phyloP scores from a whole-genome alignment of 176 grass and related monocot genomes.

The Miscanthus lutarioriparius region DNA sequence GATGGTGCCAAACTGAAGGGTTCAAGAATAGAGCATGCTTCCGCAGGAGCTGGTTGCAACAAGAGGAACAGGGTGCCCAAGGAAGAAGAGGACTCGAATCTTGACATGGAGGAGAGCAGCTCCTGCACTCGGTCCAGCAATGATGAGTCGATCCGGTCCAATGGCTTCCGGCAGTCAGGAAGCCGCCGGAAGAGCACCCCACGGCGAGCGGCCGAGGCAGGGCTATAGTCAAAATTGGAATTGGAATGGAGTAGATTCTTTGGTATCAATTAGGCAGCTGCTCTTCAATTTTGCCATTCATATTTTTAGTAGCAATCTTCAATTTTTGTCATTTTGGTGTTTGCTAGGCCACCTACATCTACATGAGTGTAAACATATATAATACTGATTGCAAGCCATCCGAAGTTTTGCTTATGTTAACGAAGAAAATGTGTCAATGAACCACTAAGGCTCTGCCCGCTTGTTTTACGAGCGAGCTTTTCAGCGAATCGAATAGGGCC shows the following conservation, averaged over 20 bases:
- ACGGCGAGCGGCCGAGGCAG: slow-evolving; percentile 59
- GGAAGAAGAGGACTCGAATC: slow-evolving; percentile 40
- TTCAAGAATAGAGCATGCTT: slow-evolving; percentile 38
- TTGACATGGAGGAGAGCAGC: slow-evolving; percentile 50
- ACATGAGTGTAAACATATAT: slow-evolving; percentile 43
- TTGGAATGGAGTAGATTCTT: slow-evolving; percentile 13
- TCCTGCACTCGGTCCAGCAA: slow-evolving; percentile 48
- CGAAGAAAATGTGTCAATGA: background rate
- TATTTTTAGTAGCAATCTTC: background rate
- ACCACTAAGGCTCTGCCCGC: too few relatives aligned
- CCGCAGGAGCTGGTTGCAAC: slow-evolving; percentile 34
- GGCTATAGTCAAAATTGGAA: slow-evolving; percentile 37
- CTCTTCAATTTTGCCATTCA: slow-evolving; percentile 51
- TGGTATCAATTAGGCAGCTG: slow-evolving; percentile 31
- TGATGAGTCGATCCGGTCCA: slow-evolving; percentile 49
- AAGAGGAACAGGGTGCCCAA: slow-evolving; percentile 65
- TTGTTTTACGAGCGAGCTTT: too few relatives aligned
- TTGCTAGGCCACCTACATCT: slow-evolving; percentile 18
- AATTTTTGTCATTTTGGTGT: slow-evolving; percentile 9
- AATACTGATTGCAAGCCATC: slow-evolving; percentile 24
- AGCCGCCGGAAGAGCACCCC: slow-evolving; percentile 75
- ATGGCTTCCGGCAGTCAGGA: slow-evolving; percentile 53
- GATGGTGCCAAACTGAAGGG: slow-evolving; percentile 20
- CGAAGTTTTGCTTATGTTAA: slow-evolving; percentile 40
- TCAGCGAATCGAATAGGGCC: too few relatives aligned